Percentiles rank a stretch among this genome's conserved stretches.
These are phyloP conservation scores for Solanum pimpinellifolium DNA, from an alignment of 257 asterid species.

Conservation along the genomic window DNA sequence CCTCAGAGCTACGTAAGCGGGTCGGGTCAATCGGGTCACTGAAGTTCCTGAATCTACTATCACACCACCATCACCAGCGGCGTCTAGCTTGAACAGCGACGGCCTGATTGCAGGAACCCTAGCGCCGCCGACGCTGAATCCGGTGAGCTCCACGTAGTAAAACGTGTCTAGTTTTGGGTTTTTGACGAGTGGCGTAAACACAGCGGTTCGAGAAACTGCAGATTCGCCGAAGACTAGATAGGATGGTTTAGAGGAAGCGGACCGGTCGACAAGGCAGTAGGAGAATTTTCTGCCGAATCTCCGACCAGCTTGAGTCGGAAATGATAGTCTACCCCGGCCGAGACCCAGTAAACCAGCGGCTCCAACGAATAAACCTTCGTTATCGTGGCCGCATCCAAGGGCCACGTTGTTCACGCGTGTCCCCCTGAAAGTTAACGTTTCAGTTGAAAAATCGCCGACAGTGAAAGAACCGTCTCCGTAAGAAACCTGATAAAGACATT, in stretches of 20 bases:
- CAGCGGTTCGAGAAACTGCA: constrained; percentile 46
- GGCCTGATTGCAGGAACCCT: constrained; percentile 39
- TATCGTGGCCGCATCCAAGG: constrained; percentile 85
- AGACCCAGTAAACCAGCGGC: constrained; percentile 85
- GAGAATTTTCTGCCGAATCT: constrained; percentile 61
- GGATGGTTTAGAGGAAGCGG: constrained; percentile 51
- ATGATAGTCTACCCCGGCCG: constrained; percentile 71
- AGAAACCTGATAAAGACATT: constrained; percentile 70
- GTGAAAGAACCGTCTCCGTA: constrained; percentile 91
- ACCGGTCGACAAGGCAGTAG: constrained; percentile 71
- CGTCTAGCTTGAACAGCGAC: constrained; percentile 45
- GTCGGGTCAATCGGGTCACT: constrained; percentile 62
- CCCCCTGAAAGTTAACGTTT: constrained; percentile 67
- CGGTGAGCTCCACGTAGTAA: constrained; percentile 56
- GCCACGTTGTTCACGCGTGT: constrained; percentile 32
- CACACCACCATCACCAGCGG: constrained; percentile 60
- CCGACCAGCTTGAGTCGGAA: constrained; percentile 52
- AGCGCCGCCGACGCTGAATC: constrained; percentile 72
- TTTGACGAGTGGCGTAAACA: constrained; percentile 49
- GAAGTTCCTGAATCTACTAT: constrained; percentile 89
- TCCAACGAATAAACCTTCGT: constrained; percentile 75
- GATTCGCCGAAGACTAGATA: constrained; percentile 56
- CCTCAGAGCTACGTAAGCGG: constrained; percentile 62
- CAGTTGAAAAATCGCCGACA: constrained; percentile 74
- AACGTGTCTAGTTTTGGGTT: constrained; percentile 71